These are phyloP conservation scores for Obelidium mucronatum DNA, from an alignment of 192 early-diverging fungal species.

Conservation along the genomic window DNA sequence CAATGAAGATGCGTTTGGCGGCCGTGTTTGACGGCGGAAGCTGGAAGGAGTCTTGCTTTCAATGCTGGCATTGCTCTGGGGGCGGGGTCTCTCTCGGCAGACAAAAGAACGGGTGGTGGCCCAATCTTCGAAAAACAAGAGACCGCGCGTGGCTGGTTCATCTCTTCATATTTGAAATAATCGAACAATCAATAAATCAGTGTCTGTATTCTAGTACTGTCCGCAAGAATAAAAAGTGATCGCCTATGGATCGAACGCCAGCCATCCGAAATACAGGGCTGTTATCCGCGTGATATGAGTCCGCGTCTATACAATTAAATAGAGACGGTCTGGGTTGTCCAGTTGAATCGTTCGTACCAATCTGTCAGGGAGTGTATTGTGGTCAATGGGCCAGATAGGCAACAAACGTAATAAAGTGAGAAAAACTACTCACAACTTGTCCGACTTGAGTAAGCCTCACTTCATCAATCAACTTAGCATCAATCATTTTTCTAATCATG, in stretches of 20 bases:
- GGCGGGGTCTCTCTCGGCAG: too few relatives aligned
- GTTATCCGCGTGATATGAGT: conserved; percentile 1
- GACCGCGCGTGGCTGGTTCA: too few relatives aligned
- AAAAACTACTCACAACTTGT: conserved; percentile 34
- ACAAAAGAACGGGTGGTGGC: too few relatives aligned
- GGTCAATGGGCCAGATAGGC: background rate
- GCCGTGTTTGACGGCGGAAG: too few relatives aligned
- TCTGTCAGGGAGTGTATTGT: background rate
- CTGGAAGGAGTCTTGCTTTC: too few relatives aligned
- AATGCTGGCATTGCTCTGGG: too few relatives aligned
- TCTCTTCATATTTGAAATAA: too few relatives aligned
- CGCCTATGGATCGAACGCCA: conserved; percentile 20
- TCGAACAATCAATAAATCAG: background rate
- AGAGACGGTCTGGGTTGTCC: conserved; percentile 9
- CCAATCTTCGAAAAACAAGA: too few relatives aligned
- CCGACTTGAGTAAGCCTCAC: conserved; percentile 44
- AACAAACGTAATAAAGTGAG: background rate
- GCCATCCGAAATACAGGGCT: conserved; percentile 13
- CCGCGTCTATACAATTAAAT: background rate
- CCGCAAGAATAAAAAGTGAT: conserved; percentile 22
- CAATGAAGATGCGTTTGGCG: too few relatives aligned
- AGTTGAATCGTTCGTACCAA: background rate
- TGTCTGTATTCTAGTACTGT: conserved; percentile 16
- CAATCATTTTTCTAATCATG: conserved; percentile 36
- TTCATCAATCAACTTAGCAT: conserved; percentile 41